These are phyloP conservation scores for Mollisiaceae sp. DNA, from an alignment of 2,329 filamentous ascomycete species.

Conservation along the genomic window DNA sequence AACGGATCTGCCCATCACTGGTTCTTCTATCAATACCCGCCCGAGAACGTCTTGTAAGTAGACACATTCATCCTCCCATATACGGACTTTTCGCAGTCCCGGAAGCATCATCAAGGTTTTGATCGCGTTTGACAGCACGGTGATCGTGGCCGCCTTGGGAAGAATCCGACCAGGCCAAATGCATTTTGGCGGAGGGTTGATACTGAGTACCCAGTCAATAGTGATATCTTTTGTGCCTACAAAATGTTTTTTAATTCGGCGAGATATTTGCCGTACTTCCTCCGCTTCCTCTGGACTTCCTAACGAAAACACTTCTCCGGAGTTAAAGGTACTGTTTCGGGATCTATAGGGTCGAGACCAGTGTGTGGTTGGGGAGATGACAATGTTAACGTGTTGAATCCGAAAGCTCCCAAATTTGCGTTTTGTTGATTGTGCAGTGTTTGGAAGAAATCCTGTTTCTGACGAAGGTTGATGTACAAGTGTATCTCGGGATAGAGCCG, in stretches of 20 bases:
- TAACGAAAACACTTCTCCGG: not conserved
- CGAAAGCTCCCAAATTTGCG: not conserved
- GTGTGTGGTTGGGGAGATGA: not conserved
- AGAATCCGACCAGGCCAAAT: not conserved
- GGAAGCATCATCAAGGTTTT: not conserved
- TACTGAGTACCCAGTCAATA: not conserved
- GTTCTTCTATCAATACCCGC: not conserved
- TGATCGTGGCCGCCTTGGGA: not conserved
- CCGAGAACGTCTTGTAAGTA: not conserved
- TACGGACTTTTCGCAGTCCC: not conserved
- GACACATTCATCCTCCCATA: constrained; percentile 5
- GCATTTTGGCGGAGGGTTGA: not conserved
- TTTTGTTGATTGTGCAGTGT: not conserved
- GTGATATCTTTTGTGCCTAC: not conserved
- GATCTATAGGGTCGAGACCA: not conserved
- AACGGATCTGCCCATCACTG: not conserved
- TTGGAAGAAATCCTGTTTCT: not conserved
- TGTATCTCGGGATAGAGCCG: not conserved
- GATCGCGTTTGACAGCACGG: not conserved
- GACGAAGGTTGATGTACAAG: not conserved
- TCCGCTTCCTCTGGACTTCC: not conserved
- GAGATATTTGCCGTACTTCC: not conserved
- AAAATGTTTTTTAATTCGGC: not conserved
- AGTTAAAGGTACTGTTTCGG: not conserved
- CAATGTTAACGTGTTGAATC: too few relatives aligned